phyloP scores from a whole-genome alignment of 192 early-diverging fungal genomes.

The Linnemannia hyalina region DNA sequence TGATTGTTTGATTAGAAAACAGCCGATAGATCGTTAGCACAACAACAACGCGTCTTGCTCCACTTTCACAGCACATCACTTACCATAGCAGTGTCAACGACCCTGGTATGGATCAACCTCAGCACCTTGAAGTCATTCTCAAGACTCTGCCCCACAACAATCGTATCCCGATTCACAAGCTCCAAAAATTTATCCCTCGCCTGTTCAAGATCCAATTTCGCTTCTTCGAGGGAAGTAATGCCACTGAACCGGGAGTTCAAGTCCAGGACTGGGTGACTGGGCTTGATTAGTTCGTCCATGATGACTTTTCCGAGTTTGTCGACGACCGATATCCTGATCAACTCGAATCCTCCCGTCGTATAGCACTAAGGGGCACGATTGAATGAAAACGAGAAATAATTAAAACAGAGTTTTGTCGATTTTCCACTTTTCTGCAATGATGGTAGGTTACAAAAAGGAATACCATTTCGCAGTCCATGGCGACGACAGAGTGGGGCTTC shows the following conservation, averaged over 20 bases:
- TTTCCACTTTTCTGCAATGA: background rate
- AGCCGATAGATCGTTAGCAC: background rate
- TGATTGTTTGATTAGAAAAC: background rate
- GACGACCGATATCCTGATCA: slow-evolving; percentile 72
- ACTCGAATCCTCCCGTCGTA: slow-evolving; percentile 75
- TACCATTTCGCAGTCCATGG: slow-evolving; percentile 84
- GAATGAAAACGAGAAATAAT: background rate
- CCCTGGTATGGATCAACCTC: slow-evolving; percentile 53
- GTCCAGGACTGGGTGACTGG: slow-evolving; percentile 68
- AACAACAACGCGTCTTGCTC: background rate
- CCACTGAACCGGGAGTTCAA: slow-evolving; percentile 72
- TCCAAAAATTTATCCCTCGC: slow-evolving; percentile 56
- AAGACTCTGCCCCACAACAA: slow-evolving; percentile 74
- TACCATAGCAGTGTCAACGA: slow-evolving; percentile 62
- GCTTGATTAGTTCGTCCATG: slow-evolving; percentile 73
- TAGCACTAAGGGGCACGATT: slow-evolving; percentile 61
- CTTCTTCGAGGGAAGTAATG: slow-evolving; percentile 60
- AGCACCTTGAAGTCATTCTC: slow-evolving; percentile 51
- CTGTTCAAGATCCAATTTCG: slow-evolving; percentile 63
- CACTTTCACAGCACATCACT: background rate
- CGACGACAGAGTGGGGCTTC: slow-evolving; percentile 56
- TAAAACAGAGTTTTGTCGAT: background rate
- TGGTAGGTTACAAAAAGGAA: background rate
- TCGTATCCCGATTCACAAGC: slow-evolving; percentile 62
- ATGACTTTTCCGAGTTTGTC: slow-evolving; percentile 60